These are phyloP conservation scores for Ascodesmis nigricans DNA, from an alignment of 495 filamentous ascomycete species.

Conservation along the genomic window DNA sequence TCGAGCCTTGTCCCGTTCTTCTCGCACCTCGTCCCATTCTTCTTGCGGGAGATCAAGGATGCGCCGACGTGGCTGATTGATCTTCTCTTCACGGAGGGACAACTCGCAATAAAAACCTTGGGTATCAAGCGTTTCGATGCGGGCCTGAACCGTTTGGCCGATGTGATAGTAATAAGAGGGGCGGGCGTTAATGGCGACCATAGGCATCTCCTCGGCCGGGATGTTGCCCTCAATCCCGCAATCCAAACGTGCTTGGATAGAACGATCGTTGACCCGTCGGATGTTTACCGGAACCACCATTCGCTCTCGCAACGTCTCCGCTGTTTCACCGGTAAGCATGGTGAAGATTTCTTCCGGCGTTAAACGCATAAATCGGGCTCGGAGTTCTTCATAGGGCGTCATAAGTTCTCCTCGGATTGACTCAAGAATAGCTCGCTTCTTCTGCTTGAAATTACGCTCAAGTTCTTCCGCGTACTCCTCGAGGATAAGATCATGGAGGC, in stretches of 20 bases:
- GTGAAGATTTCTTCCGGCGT: conserved; percentile 71
- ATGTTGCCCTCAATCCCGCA: conserved; percentile 82
- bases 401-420: conserved; percentile 86
- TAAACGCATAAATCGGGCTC: conserved; percentile 52
- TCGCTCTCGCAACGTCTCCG: conserved; percentile 54
- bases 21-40: conserved; percentile 71
- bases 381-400: conserved; percentile 80
- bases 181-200: conserved; percentile 16
- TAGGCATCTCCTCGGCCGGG: conserved; percentile 17
- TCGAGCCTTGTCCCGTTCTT: conserved; percentile 54
- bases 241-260: conserved; percentile 78
- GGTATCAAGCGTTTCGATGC: conserved; percentile 64
- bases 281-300: conserved; percentile 86
- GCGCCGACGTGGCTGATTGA: conserved; percentile 45
- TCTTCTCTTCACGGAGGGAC: conserved; percentile 55
- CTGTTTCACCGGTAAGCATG: conserved; percentile 87
- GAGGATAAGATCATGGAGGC: conserved; percentile 84
- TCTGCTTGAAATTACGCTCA: conserved; percentile 74
- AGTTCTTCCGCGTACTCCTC: conserved; percentile 95
- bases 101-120: conserved; percentile 62
- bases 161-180: conserved; percentile 37
- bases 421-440: conserved; percentile 88
- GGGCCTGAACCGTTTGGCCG: conserved; percentile 69
- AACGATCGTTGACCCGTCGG: conserved; percentile 69
- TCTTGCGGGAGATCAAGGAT: conserved; percentile 44